phyloP scores from a whole-genome alignment of 2,329 filamentous ascomycete species.

The Aspergillus fijiensis region DNA sequence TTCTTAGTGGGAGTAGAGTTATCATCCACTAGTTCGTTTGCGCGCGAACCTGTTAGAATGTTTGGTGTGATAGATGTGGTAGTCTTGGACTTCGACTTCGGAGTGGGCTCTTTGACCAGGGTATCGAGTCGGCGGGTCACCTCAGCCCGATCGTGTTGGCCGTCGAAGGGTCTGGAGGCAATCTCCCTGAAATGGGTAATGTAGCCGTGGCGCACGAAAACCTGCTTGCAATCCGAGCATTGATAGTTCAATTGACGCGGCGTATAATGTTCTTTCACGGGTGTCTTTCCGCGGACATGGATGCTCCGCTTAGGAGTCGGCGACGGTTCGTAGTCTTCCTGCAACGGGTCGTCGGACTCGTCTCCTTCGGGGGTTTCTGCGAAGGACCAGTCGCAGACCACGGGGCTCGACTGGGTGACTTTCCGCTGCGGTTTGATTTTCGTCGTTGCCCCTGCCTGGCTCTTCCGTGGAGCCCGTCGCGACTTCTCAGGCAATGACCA shows the following conservation, averaged over 20 bases:
- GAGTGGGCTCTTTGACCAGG: conserved; percentile 10
- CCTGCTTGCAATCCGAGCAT: conserved; percentile 13
- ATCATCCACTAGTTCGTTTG: neutral
- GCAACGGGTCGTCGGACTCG: conserved; percentile 47
- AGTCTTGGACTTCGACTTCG: neutral
- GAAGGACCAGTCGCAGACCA: conserved; percentile 39
- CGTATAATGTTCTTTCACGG: conserved; percentile 1
- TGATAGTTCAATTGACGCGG: conserved; percentile 9
- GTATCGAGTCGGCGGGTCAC: conserved; percentile 7
- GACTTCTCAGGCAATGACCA: conserved; percentile 35
- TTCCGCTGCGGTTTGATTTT: conserved; percentile 20
- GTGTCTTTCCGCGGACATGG: conserved; percentile 24
- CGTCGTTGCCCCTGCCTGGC: conserved; percentile 19
- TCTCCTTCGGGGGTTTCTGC: conserved; percentile 33
- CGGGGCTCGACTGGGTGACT: conserved; percentile 31
- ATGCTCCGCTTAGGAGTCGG: conserved; percentile 27
- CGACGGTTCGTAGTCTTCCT: conserved; percentile 34
- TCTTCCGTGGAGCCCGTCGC: conserved; percentile 23
- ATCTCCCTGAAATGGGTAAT: conserved; percentile 13
- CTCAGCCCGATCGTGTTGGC: conserved; percentile 13
- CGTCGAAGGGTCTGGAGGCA: conserved; percentile 10
- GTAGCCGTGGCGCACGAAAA: conserved; percentile 13
- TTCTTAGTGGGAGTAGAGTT: conserved; percentile 22
- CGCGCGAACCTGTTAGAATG: neutral
- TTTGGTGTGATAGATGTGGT: neutral